Evolutionary conservation across 2,329 filamentous ascomycete species (phyloP).

Genomic region (Sporothrix curviconia): DNA sequence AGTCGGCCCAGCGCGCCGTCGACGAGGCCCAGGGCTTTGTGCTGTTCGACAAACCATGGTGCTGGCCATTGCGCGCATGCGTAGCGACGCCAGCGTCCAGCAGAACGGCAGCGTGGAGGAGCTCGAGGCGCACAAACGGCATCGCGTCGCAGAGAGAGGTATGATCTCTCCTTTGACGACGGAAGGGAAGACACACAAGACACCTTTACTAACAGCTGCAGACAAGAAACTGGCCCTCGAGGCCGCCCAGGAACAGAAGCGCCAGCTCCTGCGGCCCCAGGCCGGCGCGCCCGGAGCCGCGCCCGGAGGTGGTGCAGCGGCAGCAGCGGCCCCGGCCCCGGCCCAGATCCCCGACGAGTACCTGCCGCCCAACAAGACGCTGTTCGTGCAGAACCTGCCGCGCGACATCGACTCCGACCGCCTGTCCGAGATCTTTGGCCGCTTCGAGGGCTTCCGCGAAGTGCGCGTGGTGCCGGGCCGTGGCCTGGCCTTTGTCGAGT

Average conservation of each 20-base stretch:
- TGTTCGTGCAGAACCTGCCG: constrained; percentile 89
- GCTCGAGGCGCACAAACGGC: constrained; percentile 78
- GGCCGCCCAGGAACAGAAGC: constrained; percentile 70
- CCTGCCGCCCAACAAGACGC: constrained; percentile 91
- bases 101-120: constrained; percentile 68
- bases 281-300: constrained; percentile 7
- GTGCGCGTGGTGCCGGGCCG: constrained; percentile 79
- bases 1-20: constrained; percentile 72
- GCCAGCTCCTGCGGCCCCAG: constrained; percentile 30
- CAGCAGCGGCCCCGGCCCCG: background rate
- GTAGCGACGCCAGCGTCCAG: constrained; percentile 82
- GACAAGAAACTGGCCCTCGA: constrained; percentile 76
- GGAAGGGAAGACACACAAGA: background rate
- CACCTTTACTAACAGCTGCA: constrained; percentile 24
- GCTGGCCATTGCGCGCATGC: constrained; percentile 71
- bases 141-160: constrained; percentile 87
- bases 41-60: constrained; percentile 85
- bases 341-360: constrained; percentile 90
- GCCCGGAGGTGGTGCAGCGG: constrained; percentile 33
- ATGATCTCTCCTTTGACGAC: too few species aligned
- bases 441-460: constrained; percentile 91
- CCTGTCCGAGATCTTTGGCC: constrained; percentile 72
- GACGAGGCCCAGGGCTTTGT: constrained; percentile 90
- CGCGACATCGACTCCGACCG: constrained; percentile 77
- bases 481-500: constrained; percentile 94